Evolutionary conservation across 2,329 filamentous ascomycete species (phyloP).

Genomic region (Paramyrothecium roridum): DNA sequence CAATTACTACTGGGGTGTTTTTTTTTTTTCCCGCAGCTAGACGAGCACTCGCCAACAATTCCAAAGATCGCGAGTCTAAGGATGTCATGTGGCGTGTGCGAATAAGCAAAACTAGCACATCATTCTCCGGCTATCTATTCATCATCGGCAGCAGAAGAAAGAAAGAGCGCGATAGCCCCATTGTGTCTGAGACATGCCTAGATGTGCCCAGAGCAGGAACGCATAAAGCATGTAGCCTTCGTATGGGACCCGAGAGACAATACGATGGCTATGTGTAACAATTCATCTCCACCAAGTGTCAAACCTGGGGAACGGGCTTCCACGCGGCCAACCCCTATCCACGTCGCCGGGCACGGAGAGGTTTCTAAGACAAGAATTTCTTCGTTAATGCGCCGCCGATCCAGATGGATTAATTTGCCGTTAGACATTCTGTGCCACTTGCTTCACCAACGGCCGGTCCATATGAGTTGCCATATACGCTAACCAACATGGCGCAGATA

Average conservation of each 20-base stretch:
- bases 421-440: not conserved
- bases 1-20: too few species aligned
- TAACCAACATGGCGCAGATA: too few species aligned
- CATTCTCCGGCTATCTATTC: not conserved
- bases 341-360: not conserved
- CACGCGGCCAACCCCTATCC: not conserved
- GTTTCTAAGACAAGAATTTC: not conserved
- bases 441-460: too few species aligned
- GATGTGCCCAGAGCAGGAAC: not conserved
- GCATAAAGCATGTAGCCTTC: not conserved
- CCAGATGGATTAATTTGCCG: not conserved
- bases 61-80: not conserved
- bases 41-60: not conserved
- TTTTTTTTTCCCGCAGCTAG: not conserved
- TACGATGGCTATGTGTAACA: too few species aligned
- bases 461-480: too few species aligned
- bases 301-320: not conserved
- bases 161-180: not conserved
- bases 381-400: not conserved
- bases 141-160: not conserved
- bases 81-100: not conserved
- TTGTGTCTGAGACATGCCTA: not conserved
- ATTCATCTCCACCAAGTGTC: not conserved
- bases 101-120: not conserved
- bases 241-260: too few species aligned